A percentile compares a stretch with the other conserved stretches of the same genome.
Conservation (phyloP, 495 filamentous ascomycete species). For the Aspergillus nanangensis region DNA sequence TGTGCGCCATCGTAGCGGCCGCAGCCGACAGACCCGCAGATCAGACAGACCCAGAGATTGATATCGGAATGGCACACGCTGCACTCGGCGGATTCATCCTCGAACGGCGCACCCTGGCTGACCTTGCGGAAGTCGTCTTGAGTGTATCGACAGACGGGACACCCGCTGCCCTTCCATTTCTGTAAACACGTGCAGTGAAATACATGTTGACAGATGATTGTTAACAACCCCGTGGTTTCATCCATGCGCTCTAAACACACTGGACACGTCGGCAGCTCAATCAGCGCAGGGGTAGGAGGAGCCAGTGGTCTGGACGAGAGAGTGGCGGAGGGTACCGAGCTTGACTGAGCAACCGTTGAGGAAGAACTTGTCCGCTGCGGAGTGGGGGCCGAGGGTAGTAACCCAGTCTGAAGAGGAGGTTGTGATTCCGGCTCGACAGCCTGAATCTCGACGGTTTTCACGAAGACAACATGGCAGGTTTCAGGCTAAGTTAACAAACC, state of each 20-base stretch:
- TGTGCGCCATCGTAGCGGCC: slow-evolving; percentile 92
- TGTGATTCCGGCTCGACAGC: slow-evolving; percentile 24
- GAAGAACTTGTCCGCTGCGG: slow-evolving; percentile 31
- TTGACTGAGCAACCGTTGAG: slow-evolving; percentile 34
- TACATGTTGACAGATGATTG: slow-evolving; percentile 95
- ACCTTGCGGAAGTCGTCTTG: slow-evolving; percentile 47
- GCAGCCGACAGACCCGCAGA: slow-evolving; percentile 91
- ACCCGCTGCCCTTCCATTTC: slow-evolving; percentile 92
- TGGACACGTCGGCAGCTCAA: slow-evolving; percentile 93
- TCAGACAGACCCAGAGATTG: slow-evolving; percentile 92
- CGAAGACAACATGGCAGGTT: slow-evolving; percentile 92
- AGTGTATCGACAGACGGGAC: slow-evolving; percentile 91
- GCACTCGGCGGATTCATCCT: slow-evolving; percentile 53
- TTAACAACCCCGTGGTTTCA: slow-evolving; percentile 89
- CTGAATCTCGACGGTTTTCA: slow-evolving; percentile 79
- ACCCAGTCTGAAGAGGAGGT: slow-evolving; percentile 14
- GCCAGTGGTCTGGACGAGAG: slow-evolving; percentile 77
- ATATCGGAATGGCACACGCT: slow-evolving; percentile 66
- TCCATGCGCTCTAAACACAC: slow-evolving; percentile 99
- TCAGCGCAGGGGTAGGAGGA: slow-evolving; percentile 81
- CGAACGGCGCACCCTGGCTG: slow-evolving; percentile 20
- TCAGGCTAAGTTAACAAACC: slow-evolving; percentile 60
- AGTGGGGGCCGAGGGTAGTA: slow-evolving; percentile 41
- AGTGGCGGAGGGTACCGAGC: slow-evolving; percentile 45
- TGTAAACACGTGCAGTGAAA: slow-evolving; percentile 97